phyloP scores from a whole-genome alignment of 2,329 filamentous ascomycete species.

The Cucurbitaria berberidis region DNA sequence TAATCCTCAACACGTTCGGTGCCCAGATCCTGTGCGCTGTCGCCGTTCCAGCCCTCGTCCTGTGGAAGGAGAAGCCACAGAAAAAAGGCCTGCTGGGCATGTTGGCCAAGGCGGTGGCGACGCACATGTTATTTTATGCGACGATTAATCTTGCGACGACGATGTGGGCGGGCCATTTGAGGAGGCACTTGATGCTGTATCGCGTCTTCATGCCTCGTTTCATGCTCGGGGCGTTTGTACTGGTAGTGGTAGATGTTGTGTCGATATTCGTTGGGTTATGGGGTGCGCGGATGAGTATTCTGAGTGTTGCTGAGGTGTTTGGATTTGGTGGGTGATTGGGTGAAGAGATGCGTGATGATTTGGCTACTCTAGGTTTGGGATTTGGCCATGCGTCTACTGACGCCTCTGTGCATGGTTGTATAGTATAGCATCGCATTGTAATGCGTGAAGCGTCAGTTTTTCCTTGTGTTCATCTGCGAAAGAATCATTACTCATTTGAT shows the following conservation, averaged over 20 bases:
- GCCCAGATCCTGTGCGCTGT: slow-evolving; percentile 83
- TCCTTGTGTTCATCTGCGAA: not conserved
- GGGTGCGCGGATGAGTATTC: slow-evolving; percentile 75
- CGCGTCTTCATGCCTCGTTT: slow-evolving; percentile 91
- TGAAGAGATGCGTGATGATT: not conserved
- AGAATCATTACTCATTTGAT: no score
- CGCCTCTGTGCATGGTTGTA: not conserved
- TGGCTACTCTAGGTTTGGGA: not conserved
- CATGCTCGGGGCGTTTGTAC: slow-evolving; percentile 75
- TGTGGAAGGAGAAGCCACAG: slow-evolving; percentile 89
- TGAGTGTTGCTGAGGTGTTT: slow-evolving; percentile 86
- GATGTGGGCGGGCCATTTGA: slow-evolving; percentile 84
- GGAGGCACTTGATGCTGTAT: slow-evolving; percentile 95
- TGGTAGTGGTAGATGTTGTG: slow-evolving; percentile 80
- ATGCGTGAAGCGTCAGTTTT: not conserved
- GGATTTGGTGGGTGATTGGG: slow-evolving; percentile 56
- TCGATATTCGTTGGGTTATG: slow-evolving; percentile 72
- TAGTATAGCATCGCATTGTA: slow-evolving; percentile 3
- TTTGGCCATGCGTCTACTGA: not conserved
- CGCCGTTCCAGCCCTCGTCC: slow-evolving; percentile 77
- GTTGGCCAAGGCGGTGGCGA: slow-evolving; percentile 72
- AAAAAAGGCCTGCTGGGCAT: slow-evolving; percentile 68
- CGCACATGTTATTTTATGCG: slow-evolving; percentile 82
- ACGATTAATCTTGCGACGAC: slow-evolving; percentile 85
- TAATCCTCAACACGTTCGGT: slow-evolving; percentile 86